Base-by-base conservation (phyloP, 306 rosid species). In the Astragalus glycyphyllos region DNA sequence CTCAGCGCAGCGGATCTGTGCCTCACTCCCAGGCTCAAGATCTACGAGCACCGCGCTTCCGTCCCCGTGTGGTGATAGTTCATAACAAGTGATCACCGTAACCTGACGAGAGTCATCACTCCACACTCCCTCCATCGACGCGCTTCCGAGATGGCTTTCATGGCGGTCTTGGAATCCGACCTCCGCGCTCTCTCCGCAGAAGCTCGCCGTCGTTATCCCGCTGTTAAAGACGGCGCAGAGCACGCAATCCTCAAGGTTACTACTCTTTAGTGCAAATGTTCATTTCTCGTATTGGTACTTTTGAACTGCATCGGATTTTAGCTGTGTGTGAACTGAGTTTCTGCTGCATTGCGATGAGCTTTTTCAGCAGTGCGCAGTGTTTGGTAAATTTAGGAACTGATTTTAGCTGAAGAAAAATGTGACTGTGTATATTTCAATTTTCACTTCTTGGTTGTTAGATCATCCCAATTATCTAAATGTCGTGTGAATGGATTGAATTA, bases 151-250 rank as follows among this genome's bases (percentile, higher is more conserved):
- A 93, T 93, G 98, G 96, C 97, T 85, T 93, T 93, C 90, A 93
- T 90, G 98, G 96, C 96, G 78, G 98, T 87, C 67, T 82, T 93
- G 81, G 98, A 93, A 84, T 90, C 97, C 48, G 98, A 93, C 90
- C 98, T 93, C 69, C 98, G 98, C 55, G 96, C 98, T 12, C 94
- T 93, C 73, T 93, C 96, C 55, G 89, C 90, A 14, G 98, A 93
- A 86, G 97, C 98, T 81, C 98, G 98, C 81, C 98, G 98, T 72
- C 98, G 98, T 4, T 79, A 88, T 61, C 97, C 98, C 4, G 93
- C 94, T 20, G 94, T 93, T 54, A 90, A 90, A 73, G 98, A 90
- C 76, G 98, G 94, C 48, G 97, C 98, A 6, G 98, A 93, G 77
- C 96, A 93, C 76, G 96, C 96, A 16, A 93, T 93, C 29, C 82